phyloP scores from a whole-genome alignment of 805 yeast species.

The Saccharomycopsis sp. region DNA sequence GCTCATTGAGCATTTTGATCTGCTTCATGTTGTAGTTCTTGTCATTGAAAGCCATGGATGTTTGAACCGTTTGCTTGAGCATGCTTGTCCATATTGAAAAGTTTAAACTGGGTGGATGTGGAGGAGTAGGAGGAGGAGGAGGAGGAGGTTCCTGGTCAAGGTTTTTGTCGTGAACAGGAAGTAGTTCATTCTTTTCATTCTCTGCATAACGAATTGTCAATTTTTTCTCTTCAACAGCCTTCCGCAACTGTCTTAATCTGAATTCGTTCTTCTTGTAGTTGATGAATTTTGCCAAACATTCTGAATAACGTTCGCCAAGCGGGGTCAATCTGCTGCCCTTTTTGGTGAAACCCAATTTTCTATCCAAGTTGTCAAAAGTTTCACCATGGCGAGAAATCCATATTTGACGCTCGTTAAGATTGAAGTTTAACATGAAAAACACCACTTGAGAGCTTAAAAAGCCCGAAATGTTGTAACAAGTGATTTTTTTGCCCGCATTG shows the following conservation, averaged over 20 bases:
- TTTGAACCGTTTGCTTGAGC: conserved; percentile 68
- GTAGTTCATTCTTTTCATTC: conserved; percentile 20
- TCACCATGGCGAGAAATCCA: conserved; percentile 97
- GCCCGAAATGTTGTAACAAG: conserved; percentile 54
- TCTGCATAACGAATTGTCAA: conserved; percentile 26
- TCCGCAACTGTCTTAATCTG: conserved; percentile 49
- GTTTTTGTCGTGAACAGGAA: background rate
- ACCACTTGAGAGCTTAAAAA: conserved; percentile 90
- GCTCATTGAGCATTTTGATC: conserved; percentile 87
- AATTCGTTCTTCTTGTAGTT: conserved; percentile 62
- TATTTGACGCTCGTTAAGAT: conserved; percentile 80
- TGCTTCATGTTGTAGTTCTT: conserved; percentile 70
- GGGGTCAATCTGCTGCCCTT: conserved; percentile 64
- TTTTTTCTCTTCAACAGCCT: conserved; percentile 34
- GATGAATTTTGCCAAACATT: conserved; percentile 67
- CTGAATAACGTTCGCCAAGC: conserved; percentile 68
- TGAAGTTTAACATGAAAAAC: conserved; percentile 81
- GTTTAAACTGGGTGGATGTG: conserved; percentile 41
- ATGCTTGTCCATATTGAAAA: conserved; percentile 92
- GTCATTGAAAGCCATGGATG: conserved; percentile 70
- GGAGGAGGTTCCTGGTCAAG: background rate
- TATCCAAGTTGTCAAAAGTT: conserved; percentile 72
- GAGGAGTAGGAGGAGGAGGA: background rate
- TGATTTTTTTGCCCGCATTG: conserved; percentile 59
- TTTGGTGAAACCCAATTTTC: conserved; percentile 69